Conservation (phyloP, 2,329 filamentous ascomycete genomes). For the Cladophialophora chaetospira region DNA sequence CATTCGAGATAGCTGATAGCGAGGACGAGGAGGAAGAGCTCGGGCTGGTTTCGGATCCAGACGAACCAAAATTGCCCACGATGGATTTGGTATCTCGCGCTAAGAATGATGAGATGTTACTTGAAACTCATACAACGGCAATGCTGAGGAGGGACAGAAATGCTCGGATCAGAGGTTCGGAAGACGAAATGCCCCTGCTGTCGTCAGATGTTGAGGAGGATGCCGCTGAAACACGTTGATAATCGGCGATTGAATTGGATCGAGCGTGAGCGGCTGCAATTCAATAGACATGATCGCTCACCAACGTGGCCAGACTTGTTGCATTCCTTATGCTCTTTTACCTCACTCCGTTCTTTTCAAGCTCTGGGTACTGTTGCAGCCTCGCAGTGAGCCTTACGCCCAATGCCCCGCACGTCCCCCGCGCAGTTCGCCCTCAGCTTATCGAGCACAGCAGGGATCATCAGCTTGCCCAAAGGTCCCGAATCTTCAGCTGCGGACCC, state of each 20-base stretch:
- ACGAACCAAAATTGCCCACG: conserved; percentile 15
- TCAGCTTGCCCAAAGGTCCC: not conserved
- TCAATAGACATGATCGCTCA: too few species aligned
- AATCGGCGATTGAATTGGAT: too few species aligned
- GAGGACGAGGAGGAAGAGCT: conserved; percentile 43
- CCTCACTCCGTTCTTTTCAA: too few species aligned
- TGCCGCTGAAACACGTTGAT: conserved; percentile 45
- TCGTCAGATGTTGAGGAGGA: conserved; percentile 21
- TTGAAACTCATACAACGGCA: conserved; percentile 22
- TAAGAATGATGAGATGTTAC: conserved; percentile 25
- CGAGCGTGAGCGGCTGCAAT: too few species aligned
- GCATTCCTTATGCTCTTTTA: too few species aligned
- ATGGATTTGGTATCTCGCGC: conserved; percentile 1
- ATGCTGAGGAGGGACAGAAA: conserved; percentile 20
- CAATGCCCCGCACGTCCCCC: too few species aligned
- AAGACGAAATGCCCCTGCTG: conserved; percentile 19
- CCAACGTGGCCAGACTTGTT: too few species aligned
- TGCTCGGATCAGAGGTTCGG: conserved; percentile 24
- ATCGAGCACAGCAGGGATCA: not conserved
- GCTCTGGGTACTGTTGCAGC: too few species aligned
- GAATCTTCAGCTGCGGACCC: not conserved
- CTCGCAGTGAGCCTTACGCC: too few species aligned
- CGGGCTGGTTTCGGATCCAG: conserved; percentile 32
- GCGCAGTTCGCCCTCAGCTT: too few species aligned
- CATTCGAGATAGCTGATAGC: conserved; percentile 47